A percentile compares a stretch with the other conserved stretches of the same genome.
These are phyloP conservation scores for Phragmites australis DNA, from an alignment of 176 grass and related monocot genomes.

Conservation along the genomic window DNA sequence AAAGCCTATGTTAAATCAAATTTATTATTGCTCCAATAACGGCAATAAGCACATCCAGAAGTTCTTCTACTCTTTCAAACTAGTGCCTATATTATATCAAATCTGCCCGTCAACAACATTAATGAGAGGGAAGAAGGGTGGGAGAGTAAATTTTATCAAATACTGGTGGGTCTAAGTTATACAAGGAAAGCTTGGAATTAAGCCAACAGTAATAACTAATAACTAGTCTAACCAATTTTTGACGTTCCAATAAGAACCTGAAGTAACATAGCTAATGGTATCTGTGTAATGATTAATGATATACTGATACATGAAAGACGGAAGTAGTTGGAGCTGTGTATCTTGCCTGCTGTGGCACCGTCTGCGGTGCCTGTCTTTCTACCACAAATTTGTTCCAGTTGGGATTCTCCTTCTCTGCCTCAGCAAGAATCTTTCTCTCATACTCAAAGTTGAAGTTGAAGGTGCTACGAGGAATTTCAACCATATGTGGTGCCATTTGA, in stretches of 20 bases:
- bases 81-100: background rate
- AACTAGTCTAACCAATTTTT: background rate
- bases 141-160: background rate
- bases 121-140: background rate
- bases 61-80: background rate
- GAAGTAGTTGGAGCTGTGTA: conserved; percentile 24
- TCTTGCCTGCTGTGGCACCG: conserved; percentile 31
- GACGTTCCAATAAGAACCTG: background rate
- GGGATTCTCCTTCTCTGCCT: conserved; percentile 86
- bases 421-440: conserved; percentile 87
- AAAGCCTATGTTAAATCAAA: background rate
- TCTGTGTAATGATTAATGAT: background rate
- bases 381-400: conserved; percentile 77
- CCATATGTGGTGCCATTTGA: conserved; percentile 64
- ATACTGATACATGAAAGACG: conserved; percentile 11
- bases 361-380: conserved; percentile 46
- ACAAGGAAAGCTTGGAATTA: background rate
- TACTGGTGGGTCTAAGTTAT: background rate
- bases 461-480: conserved; percentile 71
- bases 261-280: conserved; percentile 1
- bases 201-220: background rate
- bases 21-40: background rate
- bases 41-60: background rate
- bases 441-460: conserved; percentile 96
- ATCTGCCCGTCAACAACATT: background rate